Conservation (phyloP, 441 rosid species). For the Macaranga tanarius region DNA sequence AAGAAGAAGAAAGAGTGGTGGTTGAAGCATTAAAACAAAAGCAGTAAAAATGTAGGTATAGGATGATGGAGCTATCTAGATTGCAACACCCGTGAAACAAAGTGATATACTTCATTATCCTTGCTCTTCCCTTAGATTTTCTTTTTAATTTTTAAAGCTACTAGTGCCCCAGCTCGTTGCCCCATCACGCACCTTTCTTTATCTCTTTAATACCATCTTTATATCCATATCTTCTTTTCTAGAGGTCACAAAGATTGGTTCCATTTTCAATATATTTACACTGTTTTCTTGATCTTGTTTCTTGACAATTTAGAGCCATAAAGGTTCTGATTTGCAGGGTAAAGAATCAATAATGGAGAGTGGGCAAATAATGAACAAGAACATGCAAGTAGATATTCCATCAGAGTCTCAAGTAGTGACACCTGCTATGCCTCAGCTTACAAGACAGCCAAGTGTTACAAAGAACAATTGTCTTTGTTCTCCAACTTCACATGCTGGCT, state of each 20-base stretch:
- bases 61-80: constrained; percentile 27
- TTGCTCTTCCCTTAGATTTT: too few relatives aligned
- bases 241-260: background rate
- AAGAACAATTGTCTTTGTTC: constrained; percentile 51
- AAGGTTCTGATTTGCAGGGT: background rate
- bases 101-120: background rate
- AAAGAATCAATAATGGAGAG: constrained; percentile 28
- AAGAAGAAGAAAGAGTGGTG: constrained; percentile 21
- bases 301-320: too few relatives aligned
- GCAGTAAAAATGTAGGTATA: constrained; percentile 32
- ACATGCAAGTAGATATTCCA: constrained; percentile 33
- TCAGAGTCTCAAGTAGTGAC: constrained; percentile 16
- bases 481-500: constrained; percentile 61
- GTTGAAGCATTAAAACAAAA: constrained; percentile 40
- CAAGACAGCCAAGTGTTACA: constrained; percentile 43
- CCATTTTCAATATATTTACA: background rate
- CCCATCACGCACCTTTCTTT: background rate
- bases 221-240: background rate
- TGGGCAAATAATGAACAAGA: constrained; percentile 22
- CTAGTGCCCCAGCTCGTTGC: background rate
- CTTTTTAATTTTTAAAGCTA: background rate
- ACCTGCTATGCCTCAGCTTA: constrained; percentile 17
- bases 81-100: constrained; percentile 36
- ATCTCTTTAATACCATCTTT: background rate
- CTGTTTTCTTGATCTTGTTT: too few relatives aligned